Evolutionary conservation across 306 rosid genomes (phyloP), one percentile per base, ranked within the genome.

Genomic region (Oemleria cerasiformis): DNA sequence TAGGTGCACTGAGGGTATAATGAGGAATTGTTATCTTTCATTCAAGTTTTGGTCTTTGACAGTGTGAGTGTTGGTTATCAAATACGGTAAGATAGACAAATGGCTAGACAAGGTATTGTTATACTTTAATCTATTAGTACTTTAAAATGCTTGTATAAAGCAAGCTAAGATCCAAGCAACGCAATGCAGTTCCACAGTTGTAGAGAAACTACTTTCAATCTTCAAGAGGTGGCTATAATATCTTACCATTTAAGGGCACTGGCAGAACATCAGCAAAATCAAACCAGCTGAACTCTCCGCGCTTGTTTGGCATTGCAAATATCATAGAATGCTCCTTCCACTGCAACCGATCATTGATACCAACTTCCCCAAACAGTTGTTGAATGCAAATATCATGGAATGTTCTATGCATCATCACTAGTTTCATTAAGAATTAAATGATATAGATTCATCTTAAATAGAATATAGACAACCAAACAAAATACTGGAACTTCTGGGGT

Each of bases 281-380:
- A 86, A 94, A 94, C 79, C 98, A 83, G 69, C 98, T 94, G 86
- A 91, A 94, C 75, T 91, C 90, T 44, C 98, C 98, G 20, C 97
- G 98, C 85, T 91, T 94, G 63, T 60, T 94, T 70, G 98, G 98
- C 95, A 89, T 84, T 61, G 98, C 98, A 86, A 94, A 94, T 71
- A 94, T 94, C 98, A 94, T 94, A 73, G 98, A 84, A 79, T 94
- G 98, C 66, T 94, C 97, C 85, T 94, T 94, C 98, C 98, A 94
- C 79, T 94, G 98, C 80, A 94, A 86, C 51, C 98, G 89, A 76
- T 94, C 98, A 77, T 87, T 72, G 72, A 94, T 94, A 56, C 97
- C 96, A 54, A 94, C 96, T 84, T 94, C 98, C 41, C 96, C 95
- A 76, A 94, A 94, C 80, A 94, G 79, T 76, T 89, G 91, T 80